phyloP scores from a whole-genome alignment of 257 asterid species.

The Solanum arcanum region DNA sequence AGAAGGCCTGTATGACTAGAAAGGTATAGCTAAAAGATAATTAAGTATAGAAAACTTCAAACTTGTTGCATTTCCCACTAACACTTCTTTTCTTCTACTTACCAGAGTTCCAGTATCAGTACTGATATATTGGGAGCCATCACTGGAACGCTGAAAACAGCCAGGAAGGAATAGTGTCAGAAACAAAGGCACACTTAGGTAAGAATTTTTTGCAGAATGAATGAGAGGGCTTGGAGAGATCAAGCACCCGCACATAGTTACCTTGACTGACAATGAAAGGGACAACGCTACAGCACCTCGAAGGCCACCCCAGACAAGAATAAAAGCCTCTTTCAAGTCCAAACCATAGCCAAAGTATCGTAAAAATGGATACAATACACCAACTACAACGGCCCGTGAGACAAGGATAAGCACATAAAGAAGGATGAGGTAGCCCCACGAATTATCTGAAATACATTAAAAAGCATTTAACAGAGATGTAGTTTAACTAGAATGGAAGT shows the following conservation, averaged over 20 bases:
- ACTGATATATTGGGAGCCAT: constrained; percentile 41
- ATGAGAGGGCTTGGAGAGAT: not conserved
- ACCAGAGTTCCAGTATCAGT: constrained; percentile 87
- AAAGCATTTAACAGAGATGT: constrained; percentile 1
- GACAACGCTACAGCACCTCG: constrained; percentile 95
- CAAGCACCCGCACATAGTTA: constrained; percentile 4
- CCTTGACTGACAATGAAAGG: constrained; percentile 80
- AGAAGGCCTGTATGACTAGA: not conserved
- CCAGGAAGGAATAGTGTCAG: constrained; percentile 9
- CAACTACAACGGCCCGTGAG: constrained; percentile 65
- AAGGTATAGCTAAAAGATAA: not conserved
- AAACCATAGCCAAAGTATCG: constrained; percentile 84
- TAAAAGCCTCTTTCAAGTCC: constrained; percentile 82
- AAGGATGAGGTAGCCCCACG: constrained; percentile 89
- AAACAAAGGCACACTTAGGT: constrained; percentile 1
- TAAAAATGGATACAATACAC: constrained; percentile 63
- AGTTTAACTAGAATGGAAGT: not conserved
- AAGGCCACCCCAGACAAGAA: constrained; percentile 92
- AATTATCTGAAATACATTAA: constrained; percentile 42
- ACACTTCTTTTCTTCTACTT: constrained; percentile 8
- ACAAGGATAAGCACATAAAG: constrained; percentile 69
- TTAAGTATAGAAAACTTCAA: not conserved
- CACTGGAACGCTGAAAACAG: constrained; percentile 75
- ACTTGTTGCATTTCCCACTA: not conserved
- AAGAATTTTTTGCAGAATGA: not conserved